Evolutionary conservation across 2,329 filamentous ascomycete species (phyloP), one percentile per base, ranked within the genome.

Genomic region (Lecanosticta acicola): DNA sequence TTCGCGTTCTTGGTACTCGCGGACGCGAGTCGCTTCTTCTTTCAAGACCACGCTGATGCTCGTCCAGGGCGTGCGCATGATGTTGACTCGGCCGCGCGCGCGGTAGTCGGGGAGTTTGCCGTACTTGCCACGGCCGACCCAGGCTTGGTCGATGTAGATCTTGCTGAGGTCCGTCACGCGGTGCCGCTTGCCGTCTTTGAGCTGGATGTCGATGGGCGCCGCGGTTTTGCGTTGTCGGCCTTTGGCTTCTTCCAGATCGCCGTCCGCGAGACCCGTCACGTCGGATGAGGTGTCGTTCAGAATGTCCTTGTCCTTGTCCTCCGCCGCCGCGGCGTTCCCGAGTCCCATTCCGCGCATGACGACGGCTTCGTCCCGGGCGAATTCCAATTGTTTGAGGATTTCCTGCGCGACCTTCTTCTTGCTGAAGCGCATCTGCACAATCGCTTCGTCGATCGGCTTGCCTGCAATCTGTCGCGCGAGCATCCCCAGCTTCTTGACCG

Each of bases 381-480:
- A 78, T 62, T 93, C 80, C 14, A 98, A 73, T 62, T 93, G 86
- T 62, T 81, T 26, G 57, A 79, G 73, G 20, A 97, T 80, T 61
- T 95, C 88, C 56, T 79, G 74, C 4, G 91, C 87, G 53, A 85
- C 85, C 72, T 89, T 91, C 79, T 98, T 98, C 74, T 88, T 87
- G 67, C 84, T 91, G 72, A 91, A 97, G 45, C 84, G 80, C 87
- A 98, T 95, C 75, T 98, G 93, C 44, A 86, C 71, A 56, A 97
- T 87, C 11, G 93, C 93, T 29, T 98, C 90, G 47, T 94, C 88
- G 50, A 98, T 75, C n/a, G 84, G 83, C 78, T 96, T 97, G 56
- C 93, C 93, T 2, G 82, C 78, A 62, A 98, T 93, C 71, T 97
- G 93, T 45, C 85, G 81, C 18, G 91, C 83, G 40, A 98, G 72